A percentile compares a stretch with the other conserved stretches of the same genome.
Evolutionary conservation across 1,284 basidiomycete genomes (phyloP).

Genomic region (Wolfiporia cocos): DNA sequence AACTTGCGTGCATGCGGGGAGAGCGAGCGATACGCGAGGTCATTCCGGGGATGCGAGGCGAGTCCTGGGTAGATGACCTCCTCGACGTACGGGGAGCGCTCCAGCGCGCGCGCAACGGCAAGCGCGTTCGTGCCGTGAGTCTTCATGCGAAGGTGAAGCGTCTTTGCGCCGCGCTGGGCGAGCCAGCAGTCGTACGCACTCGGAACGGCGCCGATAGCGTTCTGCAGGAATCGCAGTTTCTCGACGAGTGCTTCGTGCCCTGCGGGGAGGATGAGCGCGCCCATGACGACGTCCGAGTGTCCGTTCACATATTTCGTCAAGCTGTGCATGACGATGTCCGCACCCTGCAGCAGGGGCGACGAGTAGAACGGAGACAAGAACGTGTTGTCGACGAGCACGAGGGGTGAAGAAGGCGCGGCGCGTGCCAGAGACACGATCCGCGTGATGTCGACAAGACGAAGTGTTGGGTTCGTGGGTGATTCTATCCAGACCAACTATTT

Average conservation of each 20-base stretch:
- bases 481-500: slow-evolving; percentile 92
- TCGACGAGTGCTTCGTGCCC: slow-evolving; percentile 42
- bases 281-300: slow-evolving; percentile 90
- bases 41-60: slow-evolving; percentile 48
- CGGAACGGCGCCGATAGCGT: slow-evolving; percentile 85
- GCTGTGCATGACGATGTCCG: slow-evolving; percentile 78
- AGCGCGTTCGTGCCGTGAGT: slow-evolving; percentile 85
- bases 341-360: slow-evolving; percentile 82
- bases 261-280: slow-evolving; percentile 69
- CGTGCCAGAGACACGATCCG: slow-evolving; percentile 58
- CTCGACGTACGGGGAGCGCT: slow-evolving; percentile 53
- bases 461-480: slow-evolving; percentile 91
- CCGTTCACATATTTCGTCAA: slow-evolving; percentile 94
- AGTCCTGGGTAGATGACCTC: slow-evolving; percentile 88
- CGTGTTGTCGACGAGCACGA: slow-evolving; percentile 90
- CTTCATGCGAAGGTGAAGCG: slow-evolving; percentile 82
- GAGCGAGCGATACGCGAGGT: slow-evolving; percentile 59
- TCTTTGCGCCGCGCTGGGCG: slow-evolving; percentile 89
- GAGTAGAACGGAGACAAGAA: slow-evolving; percentile 92
- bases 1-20: slow-evolving; percentile 68
- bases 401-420: slow-evolving; percentile 49
- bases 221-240: slow-evolving; percentile 85
- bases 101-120: slow-evolving; percentile 64
- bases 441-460: slow-evolving; percentile 79
- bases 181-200: slow-evolving; percentile 91